Conservation (phyloP, 495 filamentous ascomycete species). For the Aspergillus coremiiformis region DNA sequence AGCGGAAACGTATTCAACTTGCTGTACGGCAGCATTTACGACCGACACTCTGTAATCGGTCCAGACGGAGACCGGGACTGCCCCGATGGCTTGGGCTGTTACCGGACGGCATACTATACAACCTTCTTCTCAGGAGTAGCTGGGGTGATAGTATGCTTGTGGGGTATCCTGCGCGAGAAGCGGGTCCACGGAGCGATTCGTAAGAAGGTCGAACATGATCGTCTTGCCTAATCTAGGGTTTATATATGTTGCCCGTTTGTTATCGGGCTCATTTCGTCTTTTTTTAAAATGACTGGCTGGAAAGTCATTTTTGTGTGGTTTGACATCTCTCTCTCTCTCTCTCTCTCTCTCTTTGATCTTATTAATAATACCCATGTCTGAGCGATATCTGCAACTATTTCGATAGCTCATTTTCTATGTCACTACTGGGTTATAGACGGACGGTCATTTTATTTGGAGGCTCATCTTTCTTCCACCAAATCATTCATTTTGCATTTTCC, state of each 20-base stretch:
- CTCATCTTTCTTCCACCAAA: neutral
- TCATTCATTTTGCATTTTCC: neutral
- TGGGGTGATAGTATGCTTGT: slow-evolving; percentile 62
- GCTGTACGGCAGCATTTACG: slow-evolving; percentile 70
- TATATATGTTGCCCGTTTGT: neutral
- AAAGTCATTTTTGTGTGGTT: neutral
- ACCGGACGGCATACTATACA: slow-evolving; percentile 70
- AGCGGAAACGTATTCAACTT: slow-evolving; percentile 89
- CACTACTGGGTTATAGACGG: neutral
- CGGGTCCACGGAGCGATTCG: slow-evolving; percentile 20
- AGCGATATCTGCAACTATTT: neutral
- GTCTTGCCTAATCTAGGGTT: slow-evolving; percentile 19
- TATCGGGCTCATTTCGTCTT: too few relatives aligned
- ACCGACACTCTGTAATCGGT: slow-evolving; percentile 64
- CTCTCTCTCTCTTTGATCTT: too few relatives aligned
- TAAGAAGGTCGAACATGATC: slow-evolving; percentile 30
- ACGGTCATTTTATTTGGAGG: neutral
- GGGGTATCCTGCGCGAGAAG: slow-evolving; percentile 67
- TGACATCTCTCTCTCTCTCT: too few relatives aligned
- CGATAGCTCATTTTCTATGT: neutral
- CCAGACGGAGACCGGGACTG: slow-evolving; percentile 67
- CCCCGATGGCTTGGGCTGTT: slow-evolving; percentile 72
- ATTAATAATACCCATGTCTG: neutral
- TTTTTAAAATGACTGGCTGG: neutral
- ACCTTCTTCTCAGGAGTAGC: slow-evolving; percentile 69